These are phyloP conservation scores for Diaporthe vaccinii DNA, from an alignment of 2,329 filamentous ascomycete species.

Conservation along the genomic window DNA sequence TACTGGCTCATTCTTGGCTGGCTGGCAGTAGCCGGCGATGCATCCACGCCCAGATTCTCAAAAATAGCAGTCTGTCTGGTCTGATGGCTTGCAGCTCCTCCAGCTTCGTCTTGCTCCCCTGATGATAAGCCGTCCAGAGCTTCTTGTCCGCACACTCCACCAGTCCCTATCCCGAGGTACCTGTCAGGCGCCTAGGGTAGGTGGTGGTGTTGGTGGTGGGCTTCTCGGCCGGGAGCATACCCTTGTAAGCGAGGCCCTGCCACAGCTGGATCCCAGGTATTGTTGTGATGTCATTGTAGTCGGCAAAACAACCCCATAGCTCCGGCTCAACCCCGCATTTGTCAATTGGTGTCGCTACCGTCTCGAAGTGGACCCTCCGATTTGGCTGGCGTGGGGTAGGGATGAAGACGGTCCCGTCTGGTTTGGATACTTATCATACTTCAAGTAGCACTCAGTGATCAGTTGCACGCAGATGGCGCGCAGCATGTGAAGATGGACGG, in stretches of 20 bases:
- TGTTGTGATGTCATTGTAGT: constrained; percentile 42
- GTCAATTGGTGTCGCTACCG: constrained; percentile 11
- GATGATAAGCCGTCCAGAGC: neutral
- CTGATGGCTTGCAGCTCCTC: neutral
- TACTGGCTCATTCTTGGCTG: neutral
- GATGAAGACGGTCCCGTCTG: neutral
- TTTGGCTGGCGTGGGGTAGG: constrained; percentile 24
- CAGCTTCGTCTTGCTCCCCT: neutral
- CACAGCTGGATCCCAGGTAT: constrained; percentile 20
- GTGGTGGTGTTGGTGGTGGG: constrained; percentile 11
- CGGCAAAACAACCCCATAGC: constrained; percentile 40
- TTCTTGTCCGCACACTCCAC: neutral
- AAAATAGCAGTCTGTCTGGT: neutral
- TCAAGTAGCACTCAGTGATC: neutral
- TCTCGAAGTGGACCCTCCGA: neutral
- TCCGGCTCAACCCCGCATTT: constrained; percentile 31
- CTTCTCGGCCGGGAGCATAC: constrained; percentile 28
- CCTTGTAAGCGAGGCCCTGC: constrained; percentile 21
- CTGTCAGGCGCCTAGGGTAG: neutral
- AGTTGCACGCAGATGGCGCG: neutral
- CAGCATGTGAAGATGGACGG: constrained; percentile 28
- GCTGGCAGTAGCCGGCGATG: neutral
- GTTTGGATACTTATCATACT: neutral
- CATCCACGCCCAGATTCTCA: neutral
- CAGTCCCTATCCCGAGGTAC: neutral